These are phyloP conservation scores for Canavalia ensiformis DNA, from an alignment of 306 rosid genomes.

Conservation along the genomic window DNA sequence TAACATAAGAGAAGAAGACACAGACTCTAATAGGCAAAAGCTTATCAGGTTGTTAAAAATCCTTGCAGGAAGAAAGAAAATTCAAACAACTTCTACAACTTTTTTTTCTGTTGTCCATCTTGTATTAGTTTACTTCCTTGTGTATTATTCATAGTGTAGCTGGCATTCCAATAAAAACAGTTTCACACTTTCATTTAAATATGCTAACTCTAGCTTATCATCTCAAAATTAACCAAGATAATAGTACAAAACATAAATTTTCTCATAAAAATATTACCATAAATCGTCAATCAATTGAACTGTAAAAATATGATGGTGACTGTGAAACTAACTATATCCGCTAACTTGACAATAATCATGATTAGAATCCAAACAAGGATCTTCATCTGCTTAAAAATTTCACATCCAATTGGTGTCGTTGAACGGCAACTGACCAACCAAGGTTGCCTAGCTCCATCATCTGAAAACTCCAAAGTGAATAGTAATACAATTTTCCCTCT, in stretches of 20 bases:
- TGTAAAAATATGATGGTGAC: conserved; percentile 9
- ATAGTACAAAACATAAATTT: background rate
- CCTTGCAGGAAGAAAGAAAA: conserved; percentile 6
- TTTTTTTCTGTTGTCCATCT: conserved; percentile 12
- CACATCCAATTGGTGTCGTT: background rate
- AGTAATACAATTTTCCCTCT: conserved; percentile 12
- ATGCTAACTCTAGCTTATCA: background rate
- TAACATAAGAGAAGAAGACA: conserved; percentile 27
- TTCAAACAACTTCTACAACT: conserved; percentile 5
- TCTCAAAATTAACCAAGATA: conserved; percentile 26
- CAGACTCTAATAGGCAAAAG: background rate
- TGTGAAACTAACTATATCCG: conserved; percentile 9
- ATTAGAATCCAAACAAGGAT: conserved; percentile 8
- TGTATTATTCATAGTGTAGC: background rate
- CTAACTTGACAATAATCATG: conserved; percentile 21
- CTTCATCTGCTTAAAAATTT: background rate
- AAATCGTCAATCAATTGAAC: conserved; percentile 23
- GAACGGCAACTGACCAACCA: conserved; percentile 20
- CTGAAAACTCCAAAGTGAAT: conserved; percentile 24
- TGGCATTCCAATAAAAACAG: conserved; percentile 17
- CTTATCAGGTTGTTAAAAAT: conserved; percentile 35
- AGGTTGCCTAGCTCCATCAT: conserved; percentile 1
- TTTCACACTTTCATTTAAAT: conserved; percentile 1
- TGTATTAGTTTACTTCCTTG: background rate
- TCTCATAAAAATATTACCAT: conserved; percentile 9